A percentile compares a stretch with the other conserved stretches of the same genome.
phyloP scores from a whole-genome alignment of 352 stramenopile genomes.

The Globisporangium mamillatum region DNA sequence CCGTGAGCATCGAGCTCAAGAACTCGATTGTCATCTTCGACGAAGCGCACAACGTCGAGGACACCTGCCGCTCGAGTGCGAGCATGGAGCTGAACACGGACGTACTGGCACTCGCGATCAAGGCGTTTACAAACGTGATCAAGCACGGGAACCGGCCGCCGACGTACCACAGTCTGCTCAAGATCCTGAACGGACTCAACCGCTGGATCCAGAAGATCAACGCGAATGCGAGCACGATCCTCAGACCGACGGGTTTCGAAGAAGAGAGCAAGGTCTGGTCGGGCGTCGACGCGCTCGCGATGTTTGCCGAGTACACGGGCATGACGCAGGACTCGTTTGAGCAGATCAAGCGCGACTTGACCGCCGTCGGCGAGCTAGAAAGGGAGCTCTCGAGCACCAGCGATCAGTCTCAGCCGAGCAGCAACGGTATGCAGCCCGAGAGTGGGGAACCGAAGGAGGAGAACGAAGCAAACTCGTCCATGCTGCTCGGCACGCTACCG shows the following conservation, averaged over 20 bases:
- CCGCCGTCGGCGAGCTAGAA: conserved; percentile 50
- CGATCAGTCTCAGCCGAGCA: conserved; percentile 23
- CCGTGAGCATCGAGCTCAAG: conserved; percentile 68
- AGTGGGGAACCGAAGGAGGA: conserved; percentile 25
- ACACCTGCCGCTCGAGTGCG: conserved; percentile 76
- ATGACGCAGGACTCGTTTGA: conserved; percentile 48
- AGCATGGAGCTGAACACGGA: conserved; percentile 71
- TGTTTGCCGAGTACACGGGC: conserved; percentile 63
- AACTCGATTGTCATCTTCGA: conserved; percentile 81
- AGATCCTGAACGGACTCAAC: conserved; percentile 60
- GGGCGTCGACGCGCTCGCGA: conserved; percentile 58
- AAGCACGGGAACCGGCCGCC: conserved; percentile 54
- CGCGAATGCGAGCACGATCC: conserved; percentile 34
- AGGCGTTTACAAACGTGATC: conserved; percentile 64
- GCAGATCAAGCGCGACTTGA: conserved; percentile 40
- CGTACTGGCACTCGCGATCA: conserved; percentile 45
- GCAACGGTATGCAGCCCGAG: conserved; percentile 15
- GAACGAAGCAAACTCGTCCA: conserved; percentile 11
- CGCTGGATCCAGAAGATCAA: conserved; percentile 58
- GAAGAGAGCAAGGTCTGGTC: conserved; percentile 74
- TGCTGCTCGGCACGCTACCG: conserved; percentile 48
- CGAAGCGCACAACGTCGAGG: conserved; percentile 87
- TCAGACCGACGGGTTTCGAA: conserved; percentile 60
- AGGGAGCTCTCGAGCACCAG: conserved; percentile 41
- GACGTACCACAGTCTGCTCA: conserved; percentile 42